These are phyloP conservation scores for Apiotrichum siamense DNA, from an alignment of 1,284 basidiomycete genomes.

Conservation along the genomic window DNA sequence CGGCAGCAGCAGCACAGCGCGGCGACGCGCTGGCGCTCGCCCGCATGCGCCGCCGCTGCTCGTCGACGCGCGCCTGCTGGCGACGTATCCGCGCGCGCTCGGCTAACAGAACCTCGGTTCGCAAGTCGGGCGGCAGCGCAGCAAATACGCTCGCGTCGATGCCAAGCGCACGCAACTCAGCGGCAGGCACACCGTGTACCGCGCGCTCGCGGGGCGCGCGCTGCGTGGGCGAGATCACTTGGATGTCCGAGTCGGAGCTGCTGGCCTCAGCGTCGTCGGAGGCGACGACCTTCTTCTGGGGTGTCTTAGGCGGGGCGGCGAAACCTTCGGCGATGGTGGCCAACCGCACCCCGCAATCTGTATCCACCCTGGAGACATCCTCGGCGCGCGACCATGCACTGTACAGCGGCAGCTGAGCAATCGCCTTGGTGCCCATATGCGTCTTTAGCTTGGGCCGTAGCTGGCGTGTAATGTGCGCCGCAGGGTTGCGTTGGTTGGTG, in stretches of 20 bases:
- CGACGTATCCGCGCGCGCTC: slow-evolving; percentile 48
- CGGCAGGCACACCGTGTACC: slow-evolving; percentile 29
- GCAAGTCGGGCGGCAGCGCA: slow-evolving; percentile 64
- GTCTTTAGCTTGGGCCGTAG: slow-evolving; percentile 41
- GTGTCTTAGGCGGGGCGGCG: no score
- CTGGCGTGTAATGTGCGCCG: slow-evolving; percentile 41
- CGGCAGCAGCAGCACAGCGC: no score
- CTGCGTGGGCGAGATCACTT: slow-evolving; percentile 3
- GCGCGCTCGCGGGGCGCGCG: not conserved
- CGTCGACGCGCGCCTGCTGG: slow-evolving; percentile 24
- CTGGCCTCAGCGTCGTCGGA: no score
- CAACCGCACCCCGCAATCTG: no score
- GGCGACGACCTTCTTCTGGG: not conserved
- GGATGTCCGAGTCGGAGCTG: not conserved
- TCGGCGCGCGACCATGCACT: slow-evolving; percentile 26
- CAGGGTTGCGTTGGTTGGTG: slow-evolving; percentile 14
- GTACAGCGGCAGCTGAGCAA: slow-evolving; percentile 35
- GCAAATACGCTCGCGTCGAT: slow-evolving; percentile 66
- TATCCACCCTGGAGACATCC: not conserved
- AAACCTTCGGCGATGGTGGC: no score
- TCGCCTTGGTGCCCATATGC: slow-evolving; percentile 27
- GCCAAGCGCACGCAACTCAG: slow-evolving; percentile 57
- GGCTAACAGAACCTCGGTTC: slow-evolving; percentile 62
- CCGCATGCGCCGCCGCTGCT: not conserved
- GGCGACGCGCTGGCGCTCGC: slow-evolving; percentile 19